phyloP scores from a whole-genome alignment of 1,139 yeast species.

The Suzukiozyma palmioleophila region DNA sequence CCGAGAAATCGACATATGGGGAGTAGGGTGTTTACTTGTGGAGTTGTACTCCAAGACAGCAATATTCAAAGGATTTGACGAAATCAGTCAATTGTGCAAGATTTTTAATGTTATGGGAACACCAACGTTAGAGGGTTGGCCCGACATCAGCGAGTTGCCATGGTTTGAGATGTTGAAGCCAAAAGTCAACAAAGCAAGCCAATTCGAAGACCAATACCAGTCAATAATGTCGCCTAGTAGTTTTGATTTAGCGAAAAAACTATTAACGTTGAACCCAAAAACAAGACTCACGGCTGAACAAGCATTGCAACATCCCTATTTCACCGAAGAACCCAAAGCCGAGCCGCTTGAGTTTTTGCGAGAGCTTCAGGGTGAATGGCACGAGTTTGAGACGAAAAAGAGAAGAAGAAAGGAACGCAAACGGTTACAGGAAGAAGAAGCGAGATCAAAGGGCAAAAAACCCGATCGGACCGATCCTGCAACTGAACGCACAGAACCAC shows the following conservation, averaged over 20 bases:
- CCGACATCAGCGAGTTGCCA: conserved; percentile 68
- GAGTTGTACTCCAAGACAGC: conserved; percentile 78
- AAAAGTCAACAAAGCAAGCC: conserved; percentile 37
- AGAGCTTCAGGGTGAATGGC: conserved; percentile 82
- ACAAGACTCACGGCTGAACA: conserved; percentile 78
- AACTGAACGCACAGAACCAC: conserved; percentile 2
- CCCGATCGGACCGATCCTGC: background rate
- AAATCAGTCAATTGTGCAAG: conserved; percentile 72
- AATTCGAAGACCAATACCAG: conserved; percentile 46
- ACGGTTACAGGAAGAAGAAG: conserved; percentile 31
- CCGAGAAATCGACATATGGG: conserved; percentile 94
- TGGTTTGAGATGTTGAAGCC: conserved; percentile 91
- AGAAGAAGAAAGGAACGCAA: conserved; percentile 62
- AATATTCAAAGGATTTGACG: conserved; percentile 84
- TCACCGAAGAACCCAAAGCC: conserved; percentile 62
- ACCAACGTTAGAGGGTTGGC: conserved; percentile 75
- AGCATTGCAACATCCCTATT: conserved; percentile 79
- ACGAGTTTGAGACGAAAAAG: conserved; percentile 91
- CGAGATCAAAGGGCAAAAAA: conserved; percentile 8
- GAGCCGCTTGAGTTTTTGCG: conserved; percentile 52
- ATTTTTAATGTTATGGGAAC: conserved; percentile 87
- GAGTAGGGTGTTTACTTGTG: conserved; percentile 85
- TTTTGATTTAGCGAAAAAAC: conserved; percentile 57
- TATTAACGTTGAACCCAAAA: conserved; percentile 66
- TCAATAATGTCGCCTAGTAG: conserved; percentile 50